These are phyloP conservation scores for Parachaetomium inaequale DNA, from an alignment of 495 filamentous ascomycete genomes.

Conservation along the genomic window DNA sequence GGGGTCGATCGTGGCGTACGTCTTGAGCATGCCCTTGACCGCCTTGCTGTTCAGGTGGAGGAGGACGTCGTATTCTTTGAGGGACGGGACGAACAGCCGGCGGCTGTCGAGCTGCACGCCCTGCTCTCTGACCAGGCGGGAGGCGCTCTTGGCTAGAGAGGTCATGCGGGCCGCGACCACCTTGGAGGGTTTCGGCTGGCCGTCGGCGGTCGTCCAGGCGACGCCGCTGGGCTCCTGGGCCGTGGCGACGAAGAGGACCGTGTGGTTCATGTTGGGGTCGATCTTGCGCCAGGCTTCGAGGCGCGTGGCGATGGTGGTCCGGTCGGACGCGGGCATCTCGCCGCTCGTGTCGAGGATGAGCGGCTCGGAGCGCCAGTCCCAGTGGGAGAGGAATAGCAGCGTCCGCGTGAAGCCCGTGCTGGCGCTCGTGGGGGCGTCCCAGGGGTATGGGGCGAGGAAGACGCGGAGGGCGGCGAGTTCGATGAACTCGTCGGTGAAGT, in stretches of 20 bases:
- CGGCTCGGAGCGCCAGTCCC: slow-evolving; percentile 87
- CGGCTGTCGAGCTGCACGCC: slow-evolving; percentile 54
- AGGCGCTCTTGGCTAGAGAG: slow-evolving; percentile 68
- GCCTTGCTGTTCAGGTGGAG: slow-evolving; percentile 61
- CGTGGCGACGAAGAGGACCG: slow-evolving; percentile 77
- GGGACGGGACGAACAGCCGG: slow-evolving; percentile 63
- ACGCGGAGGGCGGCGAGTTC: slow-evolving; percentile 72
- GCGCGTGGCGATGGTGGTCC: slow-evolving; percentile 60
- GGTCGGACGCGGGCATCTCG: slow-evolving; percentile 51
- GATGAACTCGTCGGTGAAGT: slow-evolving; percentile 74
- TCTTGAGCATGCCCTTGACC: slow-evolving; percentile 27
- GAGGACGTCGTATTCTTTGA: slow-evolving; percentile 80
- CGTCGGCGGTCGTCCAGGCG: slow-evolving; percentile 68
- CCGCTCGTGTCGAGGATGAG: slow-evolving; percentile 70
- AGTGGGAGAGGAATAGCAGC: slow-evolving; percentile 69
- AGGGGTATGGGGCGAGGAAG: slow-evolving; percentile 82
- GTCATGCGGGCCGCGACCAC: slow-evolving; percentile 84
- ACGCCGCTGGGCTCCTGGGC: slow-evolving; percentile 71
- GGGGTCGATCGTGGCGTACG: slow-evolving; percentile 27
- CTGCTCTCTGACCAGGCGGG: slow-evolving; percentile 55
- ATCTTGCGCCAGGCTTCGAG: slow-evolving; percentile 79
- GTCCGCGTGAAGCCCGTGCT: slow-evolving; percentile 79
- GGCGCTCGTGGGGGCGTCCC: slow-evolving; percentile 71
- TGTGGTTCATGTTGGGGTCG: slow-evolving; percentile 81
- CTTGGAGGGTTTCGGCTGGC: slow-evolving; percentile 55